A percentile compares a stretch with the other conserved stretches of the same genome.
Conservation (phyloP, 106 monocot genomes). For the Dendrobium officinale region DNA sequence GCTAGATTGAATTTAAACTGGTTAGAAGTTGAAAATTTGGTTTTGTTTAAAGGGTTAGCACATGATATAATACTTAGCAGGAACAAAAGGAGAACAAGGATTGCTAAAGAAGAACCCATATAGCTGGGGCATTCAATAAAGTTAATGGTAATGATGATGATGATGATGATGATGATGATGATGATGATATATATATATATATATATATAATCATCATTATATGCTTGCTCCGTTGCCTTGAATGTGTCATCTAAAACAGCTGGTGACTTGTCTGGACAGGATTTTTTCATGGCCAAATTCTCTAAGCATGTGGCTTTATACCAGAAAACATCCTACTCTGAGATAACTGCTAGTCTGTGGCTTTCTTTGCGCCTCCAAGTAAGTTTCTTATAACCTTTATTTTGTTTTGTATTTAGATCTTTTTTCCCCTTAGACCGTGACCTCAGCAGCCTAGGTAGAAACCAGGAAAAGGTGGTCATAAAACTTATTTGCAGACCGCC, state of each 20-base stretch:
- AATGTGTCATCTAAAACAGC: conserved; percentile 2
- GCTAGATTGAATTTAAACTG: too few species aligned
- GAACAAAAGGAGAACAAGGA: too few species aligned
- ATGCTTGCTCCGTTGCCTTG: not conserved
- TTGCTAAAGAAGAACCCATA: too few species aligned
- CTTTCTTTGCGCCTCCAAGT: conserved; percentile 96
- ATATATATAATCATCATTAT: too few species aligned
- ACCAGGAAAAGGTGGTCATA: not conserved
- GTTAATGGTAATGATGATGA: too few species aligned
- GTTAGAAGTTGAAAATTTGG: too few species aligned
- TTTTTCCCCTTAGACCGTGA: not conserved
- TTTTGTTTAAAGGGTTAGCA: too few species aligned
- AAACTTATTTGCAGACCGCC: not conserved
- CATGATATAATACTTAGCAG: too few species aligned
- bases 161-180: too few species aligned
- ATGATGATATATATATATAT: too few species aligned
- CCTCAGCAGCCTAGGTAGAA: not conserved
- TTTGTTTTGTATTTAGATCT: not conserved
- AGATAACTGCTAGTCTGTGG: conserved; percentile 80
- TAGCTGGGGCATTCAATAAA: too few species aligned
- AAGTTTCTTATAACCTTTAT: conserved; percentile 15
- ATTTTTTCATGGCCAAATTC: conserved; percentile 73
- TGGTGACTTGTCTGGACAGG: conserved; percentile 39
- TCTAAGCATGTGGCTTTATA: conserved; percentile 56
- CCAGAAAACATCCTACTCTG: conserved; percentile 82